Evolutionary conservation across 2,329 filamentous ascomycete genomes (phyloP).

Genomic region (Mycosphaerella sp.): DNA sequence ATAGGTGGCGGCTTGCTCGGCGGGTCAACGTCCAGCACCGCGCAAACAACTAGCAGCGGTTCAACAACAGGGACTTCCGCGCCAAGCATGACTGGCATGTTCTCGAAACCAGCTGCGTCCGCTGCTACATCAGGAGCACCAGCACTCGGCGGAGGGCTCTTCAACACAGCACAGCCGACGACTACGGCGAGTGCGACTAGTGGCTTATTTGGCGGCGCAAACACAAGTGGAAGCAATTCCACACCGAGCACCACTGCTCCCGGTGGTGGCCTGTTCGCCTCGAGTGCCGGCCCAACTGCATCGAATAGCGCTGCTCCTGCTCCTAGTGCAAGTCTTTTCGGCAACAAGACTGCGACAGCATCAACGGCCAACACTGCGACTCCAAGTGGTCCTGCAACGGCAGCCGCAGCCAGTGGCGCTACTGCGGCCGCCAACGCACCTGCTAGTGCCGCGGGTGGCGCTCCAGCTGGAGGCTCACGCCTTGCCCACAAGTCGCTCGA

Average conservation of each 20-base stretch:
- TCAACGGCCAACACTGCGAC: background rate
- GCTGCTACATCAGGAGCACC: background rate
- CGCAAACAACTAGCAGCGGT: constrained; percentile 4
- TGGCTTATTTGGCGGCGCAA: background rate
- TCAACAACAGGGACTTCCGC: constrained; percentile 4
- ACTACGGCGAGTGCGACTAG: background rate
- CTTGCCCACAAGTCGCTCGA: constrained; percentile 99
- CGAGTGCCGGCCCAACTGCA: background rate
- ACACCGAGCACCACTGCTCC: background rate
- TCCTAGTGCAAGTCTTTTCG: background rate
- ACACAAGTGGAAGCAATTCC: background rate
- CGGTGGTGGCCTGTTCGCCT: too few relatives aligned
- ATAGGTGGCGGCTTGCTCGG: constrained; percentile 6
- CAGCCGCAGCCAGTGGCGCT: background rate
- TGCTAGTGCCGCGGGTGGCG: constrained; percentile 60
- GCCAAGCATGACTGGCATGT: constrained; percentile 1
- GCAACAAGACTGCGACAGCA: background rate
- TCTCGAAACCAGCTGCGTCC: background rate
- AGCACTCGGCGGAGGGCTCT: constrained; percentile 9
- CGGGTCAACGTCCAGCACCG: background rate
- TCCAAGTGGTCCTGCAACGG: background rate
- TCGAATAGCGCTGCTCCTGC: background rate
- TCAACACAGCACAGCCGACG: constrained; percentile 1
- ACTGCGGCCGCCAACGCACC: background rate
- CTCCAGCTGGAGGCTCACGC: constrained; percentile 73